These are phyloP conservation scores for Cladobotryum protrusum DNA, from an alignment of 2,329 filamentous ascomycete species.

Conservation along the genomic window DNA sequence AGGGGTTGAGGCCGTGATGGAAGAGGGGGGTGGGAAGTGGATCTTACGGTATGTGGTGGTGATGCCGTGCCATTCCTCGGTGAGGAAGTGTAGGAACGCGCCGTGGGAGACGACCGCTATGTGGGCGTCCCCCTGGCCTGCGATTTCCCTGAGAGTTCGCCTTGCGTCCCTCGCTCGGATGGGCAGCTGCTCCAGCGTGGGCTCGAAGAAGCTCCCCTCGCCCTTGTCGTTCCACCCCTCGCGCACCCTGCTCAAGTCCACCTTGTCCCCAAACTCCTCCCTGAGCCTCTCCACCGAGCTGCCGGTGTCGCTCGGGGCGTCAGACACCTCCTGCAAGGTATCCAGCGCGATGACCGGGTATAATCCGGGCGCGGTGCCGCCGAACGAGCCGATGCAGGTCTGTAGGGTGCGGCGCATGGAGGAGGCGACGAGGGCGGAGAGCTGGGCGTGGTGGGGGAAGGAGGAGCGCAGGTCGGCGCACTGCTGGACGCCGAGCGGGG, in stretches of 20 bases:
- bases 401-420: constrained; percentile 76
- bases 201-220: constrained; percentile 37
- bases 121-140: constrained; percentile 45
- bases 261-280: constrained; percentile 53
- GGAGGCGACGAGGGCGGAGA: constrained; percentile 70
- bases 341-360: constrained; percentile 59
- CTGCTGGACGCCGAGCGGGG: constrained; percentile 68
- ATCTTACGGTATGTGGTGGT: constrained; percentile 8
- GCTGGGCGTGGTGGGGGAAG: constrained; percentile 59
- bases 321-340: constrained; percentile 71
- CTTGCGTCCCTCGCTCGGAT: constrained; percentile 56
- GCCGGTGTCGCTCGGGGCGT: constrained; percentile 71
- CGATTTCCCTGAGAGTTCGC: constrained; percentile 46
- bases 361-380: constrained; percentile 24
- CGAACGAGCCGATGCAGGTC: constrained; percentile 68
- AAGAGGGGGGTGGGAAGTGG: not conserved
- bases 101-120: constrained; percentile 77
- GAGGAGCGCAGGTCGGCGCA: constrained; percentile 54
- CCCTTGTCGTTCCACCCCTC: constrained; percentile 68
- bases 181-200: constrained; percentile 47
- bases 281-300: constrained; percentile 48
- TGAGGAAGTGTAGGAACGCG: constrained; percentile 77
- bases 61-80: constrained; percentile 69
- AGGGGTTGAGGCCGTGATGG: constrained; percentile 1
- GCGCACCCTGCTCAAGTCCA: constrained; percentile 58